Evolutionary conservation across 169 alveolate genomes (phyloP), one percentile per base, ranked within the genome.

Genomic region (Babesia ovata): DNA sequence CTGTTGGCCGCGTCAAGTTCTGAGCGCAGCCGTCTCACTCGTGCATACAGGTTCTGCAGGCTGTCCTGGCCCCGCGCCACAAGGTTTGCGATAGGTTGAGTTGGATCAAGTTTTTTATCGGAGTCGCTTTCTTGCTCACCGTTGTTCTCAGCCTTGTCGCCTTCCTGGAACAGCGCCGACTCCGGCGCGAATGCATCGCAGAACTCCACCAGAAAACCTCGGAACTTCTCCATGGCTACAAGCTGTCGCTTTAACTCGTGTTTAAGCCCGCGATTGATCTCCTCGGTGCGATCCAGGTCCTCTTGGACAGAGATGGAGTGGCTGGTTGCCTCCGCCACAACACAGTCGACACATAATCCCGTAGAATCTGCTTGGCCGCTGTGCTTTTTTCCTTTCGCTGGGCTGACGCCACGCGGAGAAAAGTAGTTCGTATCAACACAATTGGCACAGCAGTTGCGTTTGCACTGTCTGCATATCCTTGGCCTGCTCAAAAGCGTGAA

Each of bases 271-370:
- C 87, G 89, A 76, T 90, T 90, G 8, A 90, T 90, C 54, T 85
- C 90, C 39, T 85, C 91, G 46, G 89, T 90, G 48, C 85, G 86
- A 48, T 89, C 94, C 70, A 90, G 71, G 62, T 90, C 94, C 85
- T 90, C 94, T 53, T 90, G 94, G 42, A 90, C 71, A n/a, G 91
- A 73, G 42, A 90, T 79, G 39, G 94, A 78, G 49, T 86, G 91
- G 56, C 83, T 78, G 48, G 94, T 74, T 6, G 91, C 81, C 46
- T 89, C 90, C 42, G 85, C 86, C 46, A 88, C 42, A 29, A 86
- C 70, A 65, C 94, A 90, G 46, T 82, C 87, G 39, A 77, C 84
- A 70, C 94, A 90, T 16, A 76, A 71, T 53, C 84, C 72, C 52
- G 82, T 70, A 26, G 85, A 63, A 44, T 78, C 85, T 22, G 73